Evolutionary conservation across 192 early-diverging fungal genomes (phyloP).

Genomic region (Obelidium mucronatum): DNA sequence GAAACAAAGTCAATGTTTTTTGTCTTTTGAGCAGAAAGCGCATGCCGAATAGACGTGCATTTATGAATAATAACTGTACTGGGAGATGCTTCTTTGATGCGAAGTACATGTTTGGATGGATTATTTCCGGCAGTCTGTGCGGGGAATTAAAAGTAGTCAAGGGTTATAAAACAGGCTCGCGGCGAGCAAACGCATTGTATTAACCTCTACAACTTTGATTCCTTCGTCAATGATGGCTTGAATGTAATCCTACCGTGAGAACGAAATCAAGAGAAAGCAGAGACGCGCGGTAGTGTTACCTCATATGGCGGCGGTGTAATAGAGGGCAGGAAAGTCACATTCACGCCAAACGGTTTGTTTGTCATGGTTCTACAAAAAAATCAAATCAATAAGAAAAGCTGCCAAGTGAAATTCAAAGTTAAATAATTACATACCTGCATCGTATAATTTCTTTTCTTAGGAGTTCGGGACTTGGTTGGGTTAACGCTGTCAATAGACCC

Average conservation of each 20-base stretch:
- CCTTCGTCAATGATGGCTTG: slow-evolving; percentile 70
- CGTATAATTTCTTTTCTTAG: slow-evolving; percentile 62
- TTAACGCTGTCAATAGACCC: slow-evolving; percentile 71
- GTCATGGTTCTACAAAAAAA: slow-evolving; percentile 64
- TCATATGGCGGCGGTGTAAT: slow-evolving; percentile 75
- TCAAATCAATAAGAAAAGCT: too few species aligned
- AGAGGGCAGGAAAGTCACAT: slow-evolving; percentile 71
- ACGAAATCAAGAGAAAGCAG: too few species aligned
- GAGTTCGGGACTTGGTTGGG: slow-evolving; percentile 73
- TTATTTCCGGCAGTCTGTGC: slow-evolving; percentile 72
- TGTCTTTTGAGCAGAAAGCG: slow-evolving; percentile 59
- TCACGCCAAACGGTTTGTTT: slow-evolving; percentile 75
- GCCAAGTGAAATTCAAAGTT: not conserved
- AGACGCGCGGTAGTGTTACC: slow-evolving; percentile 17
- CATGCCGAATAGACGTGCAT: slow-evolving; percentile 74
- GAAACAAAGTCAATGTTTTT: slow-evolving; percentile 52
- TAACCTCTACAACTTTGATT: slow-evolving; percentile 72
- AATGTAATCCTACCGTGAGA: slow-evolving; percentile 55
- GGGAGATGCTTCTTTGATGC: slow-evolving; percentile 61
- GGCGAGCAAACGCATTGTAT: too few species aligned
- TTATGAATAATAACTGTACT: slow-evolving; percentile 69
- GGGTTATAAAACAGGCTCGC: not conserved
- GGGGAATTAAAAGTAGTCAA: not conserved
- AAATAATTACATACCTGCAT: slow-evolving; percentile 5
- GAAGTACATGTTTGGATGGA: slow-evolving; percentile 67